Conservation (phyloP, 108 stramenopile genomes). For the Skeletonema tropicum region DNA sequence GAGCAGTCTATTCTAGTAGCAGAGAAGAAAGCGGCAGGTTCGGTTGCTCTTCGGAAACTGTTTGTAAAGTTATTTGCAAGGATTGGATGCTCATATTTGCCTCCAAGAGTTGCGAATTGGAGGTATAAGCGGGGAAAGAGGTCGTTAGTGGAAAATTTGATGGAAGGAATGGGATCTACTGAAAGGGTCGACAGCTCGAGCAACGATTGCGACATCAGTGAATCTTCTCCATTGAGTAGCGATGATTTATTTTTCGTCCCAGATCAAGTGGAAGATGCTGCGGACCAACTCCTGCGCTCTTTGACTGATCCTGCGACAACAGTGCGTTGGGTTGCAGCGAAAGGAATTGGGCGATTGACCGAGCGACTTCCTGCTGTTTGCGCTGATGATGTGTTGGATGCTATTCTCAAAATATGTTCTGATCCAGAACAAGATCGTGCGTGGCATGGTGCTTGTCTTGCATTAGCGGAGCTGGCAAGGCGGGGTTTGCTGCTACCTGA, state of each 20-base stretch:
- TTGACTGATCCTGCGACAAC: conserved; percentile 89
- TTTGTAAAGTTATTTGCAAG: conserved; percentile 94
- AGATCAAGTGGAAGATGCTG: conserved; percentile 94
- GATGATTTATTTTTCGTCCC: conserved; percentile 76
- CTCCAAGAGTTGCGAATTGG: conserved; percentile 93
- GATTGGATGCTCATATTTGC: conserved; percentile 86
- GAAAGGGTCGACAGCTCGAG: neutral
- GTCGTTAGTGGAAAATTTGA: conserved; percentile 80
- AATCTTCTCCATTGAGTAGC: neutral
- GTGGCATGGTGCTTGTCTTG: conserved; percentile 98
- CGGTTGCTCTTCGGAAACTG: conserved; percentile 77
- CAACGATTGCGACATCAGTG: neutral
- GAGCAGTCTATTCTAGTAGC: conserved; percentile 54
- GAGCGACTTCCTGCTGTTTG: conserved; percentile 88
- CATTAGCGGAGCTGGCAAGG: conserved; percentile 94
- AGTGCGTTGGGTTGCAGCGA: conserved; percentile 98
- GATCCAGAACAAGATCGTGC: conserved; percentile 81
- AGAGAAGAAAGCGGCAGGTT: conserved; percentile 47
- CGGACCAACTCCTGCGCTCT: conserved; percentile 85
- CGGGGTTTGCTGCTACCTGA: conserved; percentile 94
- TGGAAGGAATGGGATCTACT: conserved; percentile 11
- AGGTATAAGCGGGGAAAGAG: conserved; percentile 93
- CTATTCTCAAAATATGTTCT: conserved; percentile 76
- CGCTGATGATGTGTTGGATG: conserved; percentile 96
- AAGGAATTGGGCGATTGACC: conserved; percentile 96